These are phyloP conservation scores for Talaromyces sp. DNA, from an alignment of 2,329 filamentous ascomycete species.

Conservation along the genomic window DNA sequence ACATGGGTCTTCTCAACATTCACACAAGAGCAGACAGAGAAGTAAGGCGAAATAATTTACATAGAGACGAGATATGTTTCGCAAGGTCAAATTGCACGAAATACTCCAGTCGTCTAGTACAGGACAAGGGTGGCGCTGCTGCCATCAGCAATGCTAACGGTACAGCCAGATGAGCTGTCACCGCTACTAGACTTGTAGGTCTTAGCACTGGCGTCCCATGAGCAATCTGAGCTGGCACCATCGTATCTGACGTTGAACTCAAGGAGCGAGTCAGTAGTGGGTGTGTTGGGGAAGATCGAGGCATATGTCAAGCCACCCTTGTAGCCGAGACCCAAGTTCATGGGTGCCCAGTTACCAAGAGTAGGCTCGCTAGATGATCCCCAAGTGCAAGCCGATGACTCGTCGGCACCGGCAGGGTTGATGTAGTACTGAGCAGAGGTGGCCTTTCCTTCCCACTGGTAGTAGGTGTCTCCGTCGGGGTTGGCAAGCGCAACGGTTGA, in stretches of 20 bases:
- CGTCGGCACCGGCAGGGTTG: conserved; percentile 70
- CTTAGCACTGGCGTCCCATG: conserved; percentile 56
- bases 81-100: background rate
- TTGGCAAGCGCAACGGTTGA: conserved; percentile 64
- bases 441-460: conserved; percentile 66
- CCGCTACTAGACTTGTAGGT: conserved; percentile 48
- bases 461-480: conserved; percentile 69
- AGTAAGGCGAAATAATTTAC: conserved; percentile 11
- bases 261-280: conserved; percentile 66
- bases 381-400: conserved; percentile 75
- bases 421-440: conserved; percentile 97
- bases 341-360: conserved; percentile 78
- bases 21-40: conserved; percentile 6
- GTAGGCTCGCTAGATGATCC: conserved; percentile 49
- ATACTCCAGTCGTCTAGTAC: conserved; percentile 23
- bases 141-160: conserved; percentile 61
- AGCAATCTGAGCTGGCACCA: conserved; percentile 57
- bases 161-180: conserved; percentile 61
- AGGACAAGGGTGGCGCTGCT: conserved; percentile 48
- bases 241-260: conserved; percentile 64
- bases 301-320: conserved; percentile 70
- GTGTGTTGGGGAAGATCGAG: conserved; percentile 78
- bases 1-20: conserved; percentile 10
- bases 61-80: conserved; percentile 6
- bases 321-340: conserved; percentile 74